Percentiles rank a stretch among this genome's conserved stretches.
phyloP scores from a whole-genome alignment of 176 grass and related monocot species.

The Ampelocalamus luodianensis region DNA sequence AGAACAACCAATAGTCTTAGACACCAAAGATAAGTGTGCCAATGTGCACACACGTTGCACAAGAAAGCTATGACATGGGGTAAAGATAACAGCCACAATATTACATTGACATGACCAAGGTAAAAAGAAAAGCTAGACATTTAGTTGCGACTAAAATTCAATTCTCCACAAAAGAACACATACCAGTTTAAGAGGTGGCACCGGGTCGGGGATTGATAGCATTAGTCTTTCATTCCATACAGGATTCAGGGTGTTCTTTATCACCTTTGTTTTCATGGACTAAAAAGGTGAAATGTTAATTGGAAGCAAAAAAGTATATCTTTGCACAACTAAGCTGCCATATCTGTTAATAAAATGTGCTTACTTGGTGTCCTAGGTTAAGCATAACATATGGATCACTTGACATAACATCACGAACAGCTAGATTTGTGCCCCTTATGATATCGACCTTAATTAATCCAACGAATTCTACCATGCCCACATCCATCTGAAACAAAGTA shows the following conservation, averaged over 20 bases:
- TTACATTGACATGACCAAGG: background rate
- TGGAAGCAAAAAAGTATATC: background rate
- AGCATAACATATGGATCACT: constrained; percentile 98
- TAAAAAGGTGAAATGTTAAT: constrained; percentile 47
- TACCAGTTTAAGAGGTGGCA: constrained; percentile 87
- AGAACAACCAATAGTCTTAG: background rate
- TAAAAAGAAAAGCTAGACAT: background rate
- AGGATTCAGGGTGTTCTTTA: constrained; percentile 95
- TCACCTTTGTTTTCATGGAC: constrained; percentile 92
- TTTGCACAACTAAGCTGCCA: constrained; percentile 16
- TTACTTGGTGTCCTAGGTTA: constrained; percentile 88
- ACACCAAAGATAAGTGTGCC: background rate
- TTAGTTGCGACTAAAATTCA: background rate
- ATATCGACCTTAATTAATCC: constrained; percentile 92
- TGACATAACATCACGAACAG: constrained; percentile 88
- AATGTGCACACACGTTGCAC: background rate
- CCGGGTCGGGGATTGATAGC: constrained; percentile 82
- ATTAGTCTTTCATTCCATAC: constrained; percentile 93
- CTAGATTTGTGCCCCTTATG: constrained; percentile 74
- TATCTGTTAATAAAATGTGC: background rate
- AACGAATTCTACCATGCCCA: constrained; percentile 98
- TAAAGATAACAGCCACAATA: background rate
- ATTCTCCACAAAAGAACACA: background rate
- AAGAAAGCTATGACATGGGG: background rate
- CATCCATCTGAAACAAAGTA: constrained; percentile 55